Percentiles rank a stretch among this genome's conserved stretches.
phyloP scores from a whole-genome alignment of 2,329 filamentous ascomycete genomes.

The Leptosphaerulina australis region DNA sequence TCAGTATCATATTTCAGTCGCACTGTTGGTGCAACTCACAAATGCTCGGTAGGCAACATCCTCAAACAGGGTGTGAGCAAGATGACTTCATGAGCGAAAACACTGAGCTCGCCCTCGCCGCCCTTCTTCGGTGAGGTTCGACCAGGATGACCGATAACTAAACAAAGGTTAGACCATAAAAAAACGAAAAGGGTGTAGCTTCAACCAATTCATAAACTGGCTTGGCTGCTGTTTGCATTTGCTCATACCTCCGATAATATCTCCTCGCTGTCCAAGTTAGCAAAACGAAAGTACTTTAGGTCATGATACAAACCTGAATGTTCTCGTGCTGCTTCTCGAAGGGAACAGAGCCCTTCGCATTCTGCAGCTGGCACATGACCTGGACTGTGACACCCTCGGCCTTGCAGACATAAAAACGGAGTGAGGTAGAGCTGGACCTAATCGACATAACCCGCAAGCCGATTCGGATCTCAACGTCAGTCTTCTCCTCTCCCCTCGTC shows the following conservation, averaged over 20 bases:
- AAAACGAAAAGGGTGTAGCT: too few relatives aligned
- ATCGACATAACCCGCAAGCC: conserved; percentile 79
- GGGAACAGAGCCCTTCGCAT: conserved; percentile 69
- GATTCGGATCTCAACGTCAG: conserved; percentile 75
- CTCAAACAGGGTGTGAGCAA: conserved; percentile 91
- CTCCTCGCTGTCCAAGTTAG: too few relatives aligned
- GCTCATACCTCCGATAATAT: too few relatives aligned
- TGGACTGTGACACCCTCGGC: conserved; percentile 80
- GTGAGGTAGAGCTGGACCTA: conserved; percentile 29
- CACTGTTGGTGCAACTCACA: conserved; percentile 58
- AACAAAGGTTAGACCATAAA: too few relatives aligned
- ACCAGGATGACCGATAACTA: conserved; percentile 81
- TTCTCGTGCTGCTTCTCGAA: conserved; percentile 91
- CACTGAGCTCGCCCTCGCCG: conserved; percentile 88
- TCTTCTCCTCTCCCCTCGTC: conserved; percentile 84
- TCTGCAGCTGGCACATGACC: conserved; percentile 88
- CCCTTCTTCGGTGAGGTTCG: conserved; percentile 88
- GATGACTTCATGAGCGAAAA: conserved; percentile 85
- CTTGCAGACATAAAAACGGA: conserved; percentile 53
- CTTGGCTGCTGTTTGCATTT: too few relatives aligned
- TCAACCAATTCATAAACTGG: too few relatives aligned
- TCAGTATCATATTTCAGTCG: conserved; percentile 1
- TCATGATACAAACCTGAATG: conserved; percentile 59
- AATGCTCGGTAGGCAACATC: conserved; percentile 73
- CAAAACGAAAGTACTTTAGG: too few relatives aligned